Evolutionary conservation across 257 asterid species (phyloP).

Genomic region (Solanum boliviense): DNA sequence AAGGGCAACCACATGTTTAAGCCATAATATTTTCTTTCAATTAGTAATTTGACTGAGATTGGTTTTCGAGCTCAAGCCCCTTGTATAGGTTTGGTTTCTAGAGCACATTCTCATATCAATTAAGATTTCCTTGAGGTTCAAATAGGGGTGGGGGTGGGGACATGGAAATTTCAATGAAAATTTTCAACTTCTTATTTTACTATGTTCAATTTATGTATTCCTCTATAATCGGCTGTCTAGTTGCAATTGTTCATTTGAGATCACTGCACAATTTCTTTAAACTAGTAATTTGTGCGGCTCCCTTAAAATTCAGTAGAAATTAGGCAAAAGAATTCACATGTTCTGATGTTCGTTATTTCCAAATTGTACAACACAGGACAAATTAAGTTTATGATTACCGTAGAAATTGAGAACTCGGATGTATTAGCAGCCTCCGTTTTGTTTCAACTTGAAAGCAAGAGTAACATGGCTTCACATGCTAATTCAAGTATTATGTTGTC

Average conservation of each 20-base stretch:
- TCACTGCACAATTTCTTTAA: background rate
- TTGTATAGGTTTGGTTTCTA: background rate
- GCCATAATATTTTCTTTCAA: background rate
- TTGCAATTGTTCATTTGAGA: background rate
- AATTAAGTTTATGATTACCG: background rate
- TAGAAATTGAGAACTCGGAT: background rate
- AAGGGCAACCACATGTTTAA: background rate
- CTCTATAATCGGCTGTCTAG: background rate
- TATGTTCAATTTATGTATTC: background rate
- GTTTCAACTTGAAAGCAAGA: constrained; percentile 7
- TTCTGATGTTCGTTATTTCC: background rate
- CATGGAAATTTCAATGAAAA: background rate
- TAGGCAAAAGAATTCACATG: background rate
- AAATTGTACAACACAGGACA: background rate
- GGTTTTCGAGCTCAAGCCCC: background rate
- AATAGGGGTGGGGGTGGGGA: background rate
- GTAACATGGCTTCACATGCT: constrained; percentile 32
- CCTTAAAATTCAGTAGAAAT: background rate
- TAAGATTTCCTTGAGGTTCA: background rate
- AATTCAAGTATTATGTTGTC: background rate
- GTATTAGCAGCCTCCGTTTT: background rate
- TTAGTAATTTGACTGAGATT: background rate
- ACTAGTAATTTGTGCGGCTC: background rate
- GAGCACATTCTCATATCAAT: background rate
- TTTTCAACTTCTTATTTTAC: background rate